Percentiles rank a stretch among this genome's conserved stretches.
Conservation (phyloP, 805 yeast species). For the Saturnispora dispora region DNA sequence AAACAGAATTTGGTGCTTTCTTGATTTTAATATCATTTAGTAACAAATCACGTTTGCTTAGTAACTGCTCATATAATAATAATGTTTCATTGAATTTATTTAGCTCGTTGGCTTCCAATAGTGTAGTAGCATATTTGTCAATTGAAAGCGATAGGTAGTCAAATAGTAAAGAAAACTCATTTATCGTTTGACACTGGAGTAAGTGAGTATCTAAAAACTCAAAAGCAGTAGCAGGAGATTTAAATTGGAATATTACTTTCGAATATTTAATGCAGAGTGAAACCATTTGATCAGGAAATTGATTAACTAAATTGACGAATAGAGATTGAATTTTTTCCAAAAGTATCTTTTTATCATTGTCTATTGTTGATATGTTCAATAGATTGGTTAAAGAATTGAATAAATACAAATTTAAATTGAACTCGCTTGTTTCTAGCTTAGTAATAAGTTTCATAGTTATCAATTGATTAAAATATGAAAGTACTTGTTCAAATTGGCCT, state of each 20-base stretch:
- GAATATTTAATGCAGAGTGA: conserved; percentile 41
- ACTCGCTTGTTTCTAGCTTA: neutral
- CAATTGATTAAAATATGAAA: conserved; percentile 16
- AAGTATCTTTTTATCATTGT: neutral
- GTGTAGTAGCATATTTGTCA: conserved; percentile 26
- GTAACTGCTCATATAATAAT: conserved; percentile 41
- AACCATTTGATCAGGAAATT: conserved; percentile 55
- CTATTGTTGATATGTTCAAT: conserved; percentile 13
- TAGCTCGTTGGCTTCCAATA: conserved; percentile 11
- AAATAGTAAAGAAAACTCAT: conserved; percentile 55
- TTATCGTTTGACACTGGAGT: conserved; percentile 36
- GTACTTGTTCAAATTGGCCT: conserved; percentile 9
- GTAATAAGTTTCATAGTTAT: conserved; percentile 12
- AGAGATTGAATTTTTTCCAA: conserved; percentile 14
- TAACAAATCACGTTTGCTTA: conserved; percentile 48
- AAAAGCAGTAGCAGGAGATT: conserved; percentile 31
- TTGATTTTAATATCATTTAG: conserved; percentile 60
- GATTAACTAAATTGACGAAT: conserved; percentile 28
- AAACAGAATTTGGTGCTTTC: conserved; percentile 51
- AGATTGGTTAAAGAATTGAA: neutral
- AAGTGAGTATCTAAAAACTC: conserved; percentile 42
- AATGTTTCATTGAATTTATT: conserved; percentile 35
- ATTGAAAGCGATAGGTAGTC: conserved; percentile 55
- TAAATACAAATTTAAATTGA: neutral
- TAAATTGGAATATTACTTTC: conserved; percentile 34